Evolutionary conservation across 352 stramenopile species (phyloP), one percentile per base, ranked within the genome.

Genomic region (Phytopythium aichiense): DNA sequence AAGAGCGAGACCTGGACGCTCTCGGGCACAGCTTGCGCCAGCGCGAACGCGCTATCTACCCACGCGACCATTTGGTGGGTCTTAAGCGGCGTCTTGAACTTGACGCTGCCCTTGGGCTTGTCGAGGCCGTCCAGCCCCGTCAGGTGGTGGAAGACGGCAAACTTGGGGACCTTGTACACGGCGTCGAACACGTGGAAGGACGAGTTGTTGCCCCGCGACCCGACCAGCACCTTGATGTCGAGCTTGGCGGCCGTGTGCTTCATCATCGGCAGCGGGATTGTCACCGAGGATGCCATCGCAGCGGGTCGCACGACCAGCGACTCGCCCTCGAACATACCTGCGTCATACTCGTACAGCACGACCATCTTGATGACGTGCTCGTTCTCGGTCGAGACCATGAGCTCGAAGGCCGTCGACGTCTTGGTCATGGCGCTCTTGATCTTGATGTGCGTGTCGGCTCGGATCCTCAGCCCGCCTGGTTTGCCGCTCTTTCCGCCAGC

Each of bases 161-260:
- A 98, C 65, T 93, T 95, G 20, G 89, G 84, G 22, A 98, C 52
- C 15, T 66, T 68, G 62, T 89, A 89, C 12, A 71, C 70, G 13
- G 75, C 66, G 60, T 98, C 91, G 63, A 97, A 96, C 20, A 97
- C 79, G 63, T 96, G 88, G 59, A 97, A 93, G 20, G 79, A 81
- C 20, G 74, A 69, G 45, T 85, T 79, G 62, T 89, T 89, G 52
- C 84, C 87, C 5, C 91, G 85, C 42, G 77, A 84, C n/a, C 86
- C 86, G 22, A 97, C 89, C 52, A 90, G 71, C 40, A 89, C 68
- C 60, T 85, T 91, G 50, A 92, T 72, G 40, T 90, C 77, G 38
- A 95, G 71, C 55, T 73, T 83, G 0, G 81, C 80, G 0, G 82
- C 71, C 30, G 78, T 74, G 56, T 90, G 79, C 52, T 96, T 95